Evolutionary conservation across 1,284 basidiomycete species (phyloP), one percentile per base, ranked within the genome.

Genomic region (Ustilago loliicola): DNA sequence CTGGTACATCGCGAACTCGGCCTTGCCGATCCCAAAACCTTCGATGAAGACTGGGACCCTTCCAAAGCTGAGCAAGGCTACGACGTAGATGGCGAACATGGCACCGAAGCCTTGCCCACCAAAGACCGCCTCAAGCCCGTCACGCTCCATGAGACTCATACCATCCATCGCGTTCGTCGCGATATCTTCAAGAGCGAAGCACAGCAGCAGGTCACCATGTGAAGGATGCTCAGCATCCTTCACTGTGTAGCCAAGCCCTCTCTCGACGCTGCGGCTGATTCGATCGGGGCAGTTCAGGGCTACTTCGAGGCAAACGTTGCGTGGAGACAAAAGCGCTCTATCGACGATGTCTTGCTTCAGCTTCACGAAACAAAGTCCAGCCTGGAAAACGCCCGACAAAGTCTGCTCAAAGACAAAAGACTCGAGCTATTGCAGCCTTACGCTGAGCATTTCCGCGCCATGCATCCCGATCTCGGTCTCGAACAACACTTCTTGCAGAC

Each of bases 161-260:
- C 32, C 25, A 45, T 82, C 4, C 72, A 81, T n/a, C 72, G 56
- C 27, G 30, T 87, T 88, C 66, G 87, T 88, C 55, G 85, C 87
- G 10, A 88, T 77, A 87, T 87, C 50, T 79, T 85, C 15, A 42
- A n/a, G 8, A 66, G 74, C 73, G 89, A 90, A 73, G 72, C 79
- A 1, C 78, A 87, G 34, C 84, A 89, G 72, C 78, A 82, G 25
- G 87, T 90, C 21, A 87, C 88, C 29, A 85, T 89, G 59, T 66
- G 80, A 21, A 88, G 90, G 55, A 85, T 92, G 40, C 79, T 91
- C 10, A 89, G 90, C 1, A 84, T 89, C 13, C 83, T 92, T 9
- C 29, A 63, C 84, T 85, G 11, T 79, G 86, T 17, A 85, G 88
- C 0, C 87, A 87, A 57, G 17, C 45, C 74, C 85, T 5, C 83